Evolutionary conservation across 2,329 filamentous ascomycete species (phyloP), one percentile per base, ranked within the genome.

Genomic region (Camptophora hylomeconis): DNA sequence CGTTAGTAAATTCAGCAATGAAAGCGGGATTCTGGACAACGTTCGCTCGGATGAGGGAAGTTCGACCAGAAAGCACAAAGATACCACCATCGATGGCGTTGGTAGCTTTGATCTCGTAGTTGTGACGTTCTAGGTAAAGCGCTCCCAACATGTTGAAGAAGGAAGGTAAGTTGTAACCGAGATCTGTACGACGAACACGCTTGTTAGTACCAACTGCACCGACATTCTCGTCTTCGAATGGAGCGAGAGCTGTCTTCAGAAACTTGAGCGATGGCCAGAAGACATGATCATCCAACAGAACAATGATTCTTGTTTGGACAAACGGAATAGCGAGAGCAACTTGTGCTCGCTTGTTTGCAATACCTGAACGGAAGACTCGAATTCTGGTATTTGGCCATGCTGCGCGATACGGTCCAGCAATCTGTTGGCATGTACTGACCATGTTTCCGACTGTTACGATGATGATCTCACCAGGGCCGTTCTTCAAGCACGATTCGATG

Each of bases 71-170:
- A 2, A 75, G 53, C 1, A 70, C 66, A 26, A 69, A 72, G 12
- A 72, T 58, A 7, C 67, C 68, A 6, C 68, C 69, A 32, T 76
- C 72, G 7, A 75, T 51, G 5, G 61, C 53, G 36, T 67, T 69
- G 5, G 65, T 65, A 0, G 67, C 56, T 1, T 63, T 58, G 29
- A 69, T 65, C 43, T 76, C 72, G 45, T 67, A 76, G 44, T 74
- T 75, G 47, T 74, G 68, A 0, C 71, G 65, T 39, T 68, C 61
- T 1, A 77, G 60, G 44, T 75, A 75, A n/a, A 61, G 47, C 17
- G 63, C 63, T 0, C 66, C 70, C 11, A 75, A 53, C 44, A 72
- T 61, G 48, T 75, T 73, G 47, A 58, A 60, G 29, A 64, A 49
- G 1, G 40, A 41, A 2, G 24, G 26, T 10, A 37, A 32, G 26